Evolutionary conservation across 1,284 basidiomycete genomes (phyloP), one percentile per base, ranked within the genome.

Genomic region (Lignosus rhinocerotis): DNA sequence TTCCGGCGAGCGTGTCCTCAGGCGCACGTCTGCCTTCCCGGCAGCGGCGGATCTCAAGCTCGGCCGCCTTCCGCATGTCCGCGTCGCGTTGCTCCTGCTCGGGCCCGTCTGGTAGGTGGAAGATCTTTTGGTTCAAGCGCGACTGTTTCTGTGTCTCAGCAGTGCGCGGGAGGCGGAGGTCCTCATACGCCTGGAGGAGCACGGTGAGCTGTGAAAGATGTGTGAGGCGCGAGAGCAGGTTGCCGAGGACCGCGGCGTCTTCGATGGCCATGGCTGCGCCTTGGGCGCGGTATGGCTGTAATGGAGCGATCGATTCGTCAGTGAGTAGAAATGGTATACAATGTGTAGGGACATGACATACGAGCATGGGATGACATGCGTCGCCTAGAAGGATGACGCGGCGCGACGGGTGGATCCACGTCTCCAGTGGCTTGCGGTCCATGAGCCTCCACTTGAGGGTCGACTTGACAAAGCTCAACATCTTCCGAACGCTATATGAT

Each of bases 221-320:
- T 0, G 75, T 72, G 32, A 87, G 66, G 21, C 72, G 78, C 1
- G 82, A 81, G 63, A 88, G 78, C 12, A 87, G 76, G 51, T 78
- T 79, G 0, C 85, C 87, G 30, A 88, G 74, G 0, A 86, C 82
- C 0, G 82, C 84, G 0, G 80, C 85, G 58, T 88, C 87, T 71
- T 89, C 86, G 52, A 88, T 76, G 0, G 86, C 86, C 78, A 88
- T 87, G 3, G 86, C 84, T 14, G 85, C 81, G 14, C 85, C 87
- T 69, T 88, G 86, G 0, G 84, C 87, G 42, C 84, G 80, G 69
- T 87, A 87, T 5, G 87, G 87, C 84, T 87, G 62, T 25, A 25
- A 25, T 25, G 25, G 25, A 25, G 4, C 25, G 25, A 25, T 25
- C 25, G 25, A 25, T 25, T 4, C 4, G 25, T 25, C 25, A 25